A percentile compares a stretch with the other conserved stretches of the same genome.
phyloP scores from a whole-genome alignment of 768 basidiomycete genomes.

The Naganishia randhawae region DNA sequence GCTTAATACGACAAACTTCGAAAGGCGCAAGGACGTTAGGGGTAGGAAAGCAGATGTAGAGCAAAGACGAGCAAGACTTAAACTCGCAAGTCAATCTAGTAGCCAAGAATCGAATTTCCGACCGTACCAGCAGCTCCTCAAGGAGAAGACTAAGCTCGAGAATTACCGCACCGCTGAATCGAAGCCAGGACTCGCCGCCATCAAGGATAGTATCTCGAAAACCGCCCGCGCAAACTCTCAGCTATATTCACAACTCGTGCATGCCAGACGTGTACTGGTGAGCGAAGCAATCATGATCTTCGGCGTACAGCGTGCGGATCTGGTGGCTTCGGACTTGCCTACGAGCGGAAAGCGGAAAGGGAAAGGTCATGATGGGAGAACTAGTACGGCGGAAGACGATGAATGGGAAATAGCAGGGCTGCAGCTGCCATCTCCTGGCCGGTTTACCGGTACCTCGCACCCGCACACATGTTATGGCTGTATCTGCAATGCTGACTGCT shows the following conservation, averaged over 20 bases:
- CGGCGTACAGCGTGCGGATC: conserved; percentile 30
- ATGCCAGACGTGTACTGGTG: conserved; percentile 40
- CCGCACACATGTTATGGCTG: too few relatives aligned
- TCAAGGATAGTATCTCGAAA: neutral
- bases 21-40: neutral
- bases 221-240: conserved; percentile 18
- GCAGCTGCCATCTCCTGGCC: conserved; percentile 12
- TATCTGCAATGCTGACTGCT: neutral
- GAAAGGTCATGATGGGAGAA: neutral
- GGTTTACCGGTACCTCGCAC: conserved; percentile 12
- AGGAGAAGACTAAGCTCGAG: neutral
- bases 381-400: neutral
- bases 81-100: neutral
- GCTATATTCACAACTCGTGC: conserved; percentile 23
- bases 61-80: neutral
- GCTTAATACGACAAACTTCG: neutral
- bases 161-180: neutral
- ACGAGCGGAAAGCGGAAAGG: neutral
- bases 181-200: neutral
- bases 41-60: conserved; percentile 5
- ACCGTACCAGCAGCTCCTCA: neutral
- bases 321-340: neutral
- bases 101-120: neutral
- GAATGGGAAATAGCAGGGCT: conserved; percentile 42
- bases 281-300: conserved; percentile 40